A percentile compares a stretch with the other conserved stretches of the same genome.
Conservation (phyloP, 768 basidiomycete genomes). For the Suillus weaverae region DNA sequence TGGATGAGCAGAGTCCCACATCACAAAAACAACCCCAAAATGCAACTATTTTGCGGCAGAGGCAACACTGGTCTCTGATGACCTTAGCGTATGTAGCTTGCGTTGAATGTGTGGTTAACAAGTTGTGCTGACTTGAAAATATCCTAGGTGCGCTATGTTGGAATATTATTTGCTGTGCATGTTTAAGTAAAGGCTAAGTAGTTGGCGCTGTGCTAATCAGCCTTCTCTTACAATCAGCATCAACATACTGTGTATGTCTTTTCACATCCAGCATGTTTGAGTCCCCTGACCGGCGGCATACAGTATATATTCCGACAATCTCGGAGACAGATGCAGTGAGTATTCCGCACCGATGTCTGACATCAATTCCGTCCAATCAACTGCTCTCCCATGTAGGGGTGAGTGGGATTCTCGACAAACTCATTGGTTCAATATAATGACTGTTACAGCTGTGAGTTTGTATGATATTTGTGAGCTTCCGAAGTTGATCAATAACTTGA, state of each 20-base stretch:
- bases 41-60: neutral
- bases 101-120: neutral
- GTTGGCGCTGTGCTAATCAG: neutral
- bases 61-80: neutral
- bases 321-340: neutral
- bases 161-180: neutral
- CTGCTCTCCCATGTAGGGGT: neutral
- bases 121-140: neutral
- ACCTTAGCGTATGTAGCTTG: neutral
- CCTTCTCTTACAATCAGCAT: neutral
- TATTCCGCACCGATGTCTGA: neutral
- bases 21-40: neutral
- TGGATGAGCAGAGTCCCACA: neutral
- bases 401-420: neutral
- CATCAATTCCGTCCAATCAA: neutral
- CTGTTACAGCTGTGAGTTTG: neutral
- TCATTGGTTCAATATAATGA: neutral
- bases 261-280: neutral
- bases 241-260: neutral
- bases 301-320: neutral
- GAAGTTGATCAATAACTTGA: neutral
- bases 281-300: neutral
- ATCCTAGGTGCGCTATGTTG: neutral
- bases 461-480: neutral
- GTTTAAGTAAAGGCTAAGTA: neutral